These are phyloP conservation scores for Tylopilus sp. DNA, from an alignment of 768 basidiomycete genomes.

Conservation along the genomic window DNA sequence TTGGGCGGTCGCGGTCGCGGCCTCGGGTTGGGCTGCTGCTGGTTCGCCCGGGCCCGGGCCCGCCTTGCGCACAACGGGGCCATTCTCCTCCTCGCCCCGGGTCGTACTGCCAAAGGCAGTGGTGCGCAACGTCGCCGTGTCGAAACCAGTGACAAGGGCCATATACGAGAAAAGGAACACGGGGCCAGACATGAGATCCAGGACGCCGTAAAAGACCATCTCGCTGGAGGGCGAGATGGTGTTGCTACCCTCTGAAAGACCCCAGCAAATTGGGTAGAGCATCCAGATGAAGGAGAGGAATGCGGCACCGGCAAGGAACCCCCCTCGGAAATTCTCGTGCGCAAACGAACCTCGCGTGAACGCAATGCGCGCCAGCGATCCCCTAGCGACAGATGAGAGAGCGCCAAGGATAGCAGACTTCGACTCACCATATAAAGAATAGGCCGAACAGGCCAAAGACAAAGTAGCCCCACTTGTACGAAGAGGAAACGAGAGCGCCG, in stretches of 20 bases:
- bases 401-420: conserved; percentile 7
- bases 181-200: conserved; percentile 38
- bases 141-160: conserved; percentile 1
- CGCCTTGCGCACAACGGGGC: not conserved
- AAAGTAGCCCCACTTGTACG: conserved; percentile 56
- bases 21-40: not conserved
- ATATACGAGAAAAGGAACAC: conserved; percentile 36
- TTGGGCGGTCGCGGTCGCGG: not conserved
- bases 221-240: conserved; percentile 48
- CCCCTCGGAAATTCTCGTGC: conserved; percentile 18
- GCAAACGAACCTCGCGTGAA: conserved; percentile 16
- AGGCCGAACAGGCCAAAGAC: conserved; percentile 44
- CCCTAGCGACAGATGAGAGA: not conserved
- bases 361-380: conserved; percentile 12
- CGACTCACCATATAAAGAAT: conserved; percentile 47
- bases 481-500: conserved; percentile 47
- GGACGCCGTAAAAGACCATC: conserved; percentile 55
- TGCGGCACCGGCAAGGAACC: conserved; percentile 35
- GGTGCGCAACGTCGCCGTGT: not conserved
- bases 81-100: not conserved
- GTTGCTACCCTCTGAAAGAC: conserved; percentile 49
- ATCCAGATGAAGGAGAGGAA: conserved; percentile 54
- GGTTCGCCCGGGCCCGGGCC: too few relatives aligned
- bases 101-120: conserved; percentile 10
- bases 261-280: conserved; percentile 59